Evolutionary conservation across 1,284 basidiomycete genomes (phyloP), one percentile per base, ranked within the genome.

Genomic region (Papiliotrema fonsecae): DNA sequence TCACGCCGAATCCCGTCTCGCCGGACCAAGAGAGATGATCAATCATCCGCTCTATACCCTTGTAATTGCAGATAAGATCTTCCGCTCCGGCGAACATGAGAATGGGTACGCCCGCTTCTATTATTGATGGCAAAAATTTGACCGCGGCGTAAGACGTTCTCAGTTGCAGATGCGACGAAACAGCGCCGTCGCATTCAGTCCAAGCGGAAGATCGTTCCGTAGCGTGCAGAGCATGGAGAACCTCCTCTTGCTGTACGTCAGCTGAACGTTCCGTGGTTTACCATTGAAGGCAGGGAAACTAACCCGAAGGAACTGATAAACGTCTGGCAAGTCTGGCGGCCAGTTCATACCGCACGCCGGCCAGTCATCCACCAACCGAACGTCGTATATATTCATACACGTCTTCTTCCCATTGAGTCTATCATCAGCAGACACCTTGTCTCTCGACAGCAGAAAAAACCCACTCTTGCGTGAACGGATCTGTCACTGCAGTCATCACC

Each of bases 331-430:
- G 57, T 91, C 89, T n/a, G 85, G 84, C 4, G 94, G 94, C 94
- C 94, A 99, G 72, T 94, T 94, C 89, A 97, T 88, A 1, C 94
- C 94, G 71, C 94, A 99, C 2, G 83, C 85, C n/a, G 93, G 93
- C 40, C 72, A 77, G 13, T 79, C 79, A 68, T 99, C 96, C 47
- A 86, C 82, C 25, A 89, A 75, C 28, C 96, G 85, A 19, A 97
- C 82, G 65, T 99, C 96, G 64, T 98, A 99, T 39, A 97, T 83
- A 70, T 99, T 99, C 62, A 93, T 78, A 72, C 94, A 99, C 72
- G 82, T 85, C 32, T 78, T 71, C 54, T 79, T 73, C 5, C 85
- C 86, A 46, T 91, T 78, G 21, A 85, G 78, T 39, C 88, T 92
- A 60, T 2, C 5, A 21, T 18, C 14, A 36, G 22, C n/a, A n/a